Conservation (phyloP, 2,329 filamentous ascomycete genomes). For the Aspergillus persii region DNA sequence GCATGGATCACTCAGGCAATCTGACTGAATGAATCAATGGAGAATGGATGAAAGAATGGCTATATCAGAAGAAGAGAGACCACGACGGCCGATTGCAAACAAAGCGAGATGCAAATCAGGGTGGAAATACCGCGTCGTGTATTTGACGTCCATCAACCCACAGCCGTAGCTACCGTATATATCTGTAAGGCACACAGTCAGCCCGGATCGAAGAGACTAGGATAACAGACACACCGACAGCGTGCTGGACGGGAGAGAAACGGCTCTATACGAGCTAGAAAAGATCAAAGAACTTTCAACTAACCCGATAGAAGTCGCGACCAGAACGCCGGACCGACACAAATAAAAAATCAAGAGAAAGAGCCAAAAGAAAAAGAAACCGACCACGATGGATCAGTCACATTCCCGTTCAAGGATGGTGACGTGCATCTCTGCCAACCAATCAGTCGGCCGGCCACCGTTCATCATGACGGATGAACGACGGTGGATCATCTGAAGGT, state of each 20-base stretch:
- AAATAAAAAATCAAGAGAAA: not conserved
- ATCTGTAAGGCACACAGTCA: not conserved
- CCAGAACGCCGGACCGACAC: not conserved
- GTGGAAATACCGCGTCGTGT: not conserved
- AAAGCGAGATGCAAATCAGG: not conserved
- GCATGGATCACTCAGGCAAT: not conserved
- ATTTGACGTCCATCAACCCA: not conserved
- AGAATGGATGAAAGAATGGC: not conserved
- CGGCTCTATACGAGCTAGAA: not conserved
- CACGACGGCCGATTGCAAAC: not conserved
- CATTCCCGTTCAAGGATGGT: not conserved
- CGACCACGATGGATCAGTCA: not conserved
- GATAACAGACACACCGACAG: no score
- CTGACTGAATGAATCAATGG: not conserved
- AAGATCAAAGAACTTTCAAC: no score
- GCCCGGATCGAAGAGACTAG: not conserved
- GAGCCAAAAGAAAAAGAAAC: slow-evolving; percentile 1
- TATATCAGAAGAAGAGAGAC: not conserved
- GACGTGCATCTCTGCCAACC: not conserved
- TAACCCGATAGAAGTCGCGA: not conserved
- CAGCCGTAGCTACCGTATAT: no score
- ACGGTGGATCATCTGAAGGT: not conserved
- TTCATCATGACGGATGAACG: not conserved
- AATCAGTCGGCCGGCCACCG: not conserved
- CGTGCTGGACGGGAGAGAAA: not conserved